Base-by-base conservation (phyloP, 495 filamentous ascomycete genomes). In the Penicilliopsis zonata region DNA sequence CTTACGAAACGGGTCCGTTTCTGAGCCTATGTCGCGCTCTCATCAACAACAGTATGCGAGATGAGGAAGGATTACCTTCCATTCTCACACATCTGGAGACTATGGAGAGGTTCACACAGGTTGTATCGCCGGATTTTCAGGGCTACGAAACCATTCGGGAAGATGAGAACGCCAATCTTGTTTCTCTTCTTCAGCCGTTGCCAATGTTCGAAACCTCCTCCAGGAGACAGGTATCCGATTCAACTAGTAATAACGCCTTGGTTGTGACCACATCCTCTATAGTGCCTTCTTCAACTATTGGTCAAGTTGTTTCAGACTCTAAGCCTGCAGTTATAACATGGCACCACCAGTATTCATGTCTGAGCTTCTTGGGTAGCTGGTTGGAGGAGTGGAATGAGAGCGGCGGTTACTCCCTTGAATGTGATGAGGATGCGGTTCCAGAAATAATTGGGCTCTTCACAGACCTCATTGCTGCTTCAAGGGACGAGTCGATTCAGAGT, bases 1-100 rank as follows among this genome's bases (percentile, higher is more conserved):
- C 90, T 1, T 85, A 81, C 52, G 90, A 98, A 54, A 74, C 78
- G 14, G 47, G 74, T n/a, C 85, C 90, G 3, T 82, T 95, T 39
- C 41, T 94, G 32, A 70, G 70, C 32, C 49, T 86, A 24, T 72
- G 67, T 33, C 68, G 69, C 29, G 71, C 72, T 13, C 37, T 83
- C 9, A 40, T 58, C 12, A 54, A 44, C 35, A 52, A 44, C 23
- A 46, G 60, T 25, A 33, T 53, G 3, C 40, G 61, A 10, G 65
- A 73, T 25, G 56, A 67, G 16, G 64, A 68, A 5, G 65, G 67
- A 26, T 38, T 75, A 31, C 50, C 66, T 21, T 35, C 56, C 2
- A 61, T 78, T 7, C 47, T 70, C 15, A 43, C 60, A 9, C 62
- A 78, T 33, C 55, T 95, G 9, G 63, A 72, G 36, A 65, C 59